Conservation (phyloP, 352 stramenopile genomes). For the Phytopythium oedochilum region DNA sequence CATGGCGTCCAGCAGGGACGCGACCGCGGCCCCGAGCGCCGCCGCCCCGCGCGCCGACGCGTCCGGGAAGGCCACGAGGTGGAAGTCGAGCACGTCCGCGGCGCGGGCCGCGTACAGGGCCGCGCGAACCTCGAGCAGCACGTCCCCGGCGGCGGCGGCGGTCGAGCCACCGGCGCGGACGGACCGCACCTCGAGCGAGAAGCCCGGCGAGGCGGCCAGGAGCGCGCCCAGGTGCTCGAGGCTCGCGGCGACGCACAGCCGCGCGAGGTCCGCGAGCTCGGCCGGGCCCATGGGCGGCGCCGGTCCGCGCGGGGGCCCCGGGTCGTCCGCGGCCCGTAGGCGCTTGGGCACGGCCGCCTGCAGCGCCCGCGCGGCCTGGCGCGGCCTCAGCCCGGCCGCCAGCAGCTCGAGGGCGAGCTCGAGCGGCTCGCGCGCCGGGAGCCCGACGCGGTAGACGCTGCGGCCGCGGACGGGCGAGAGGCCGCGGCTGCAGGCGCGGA, state of each 20-base stretch:
- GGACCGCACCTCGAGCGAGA: conserved; percentile 28
- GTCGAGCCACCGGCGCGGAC: background rate
- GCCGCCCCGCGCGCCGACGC: conserved; percentile 4
- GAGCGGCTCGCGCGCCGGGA: background rate
- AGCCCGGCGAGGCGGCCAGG: conserved; percentile 25
- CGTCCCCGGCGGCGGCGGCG: conserved; percentile 4
- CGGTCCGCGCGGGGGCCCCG: too few species aligned
- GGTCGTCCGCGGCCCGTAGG: too few species aligned
- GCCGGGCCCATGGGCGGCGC: too few species aligned
- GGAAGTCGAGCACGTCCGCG: conserved; percentile 19
- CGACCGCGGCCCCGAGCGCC: conserved; percentile 11
- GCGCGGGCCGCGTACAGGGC: conserved; percentile 12
- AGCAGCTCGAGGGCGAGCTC: background rate
- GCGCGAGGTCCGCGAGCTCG: conserved; percentile 15
- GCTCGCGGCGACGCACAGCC: conserved; percentile 22
- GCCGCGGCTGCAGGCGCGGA: background rate
- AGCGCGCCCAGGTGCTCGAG: conserved; percentile 19
- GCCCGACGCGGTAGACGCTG: background rate
- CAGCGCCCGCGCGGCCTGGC: background rate
- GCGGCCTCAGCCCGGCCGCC: background rate
- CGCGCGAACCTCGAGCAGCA: conserved; percentile 22
- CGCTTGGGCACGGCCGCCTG: background rate
- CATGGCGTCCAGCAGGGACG: conserved; percentile 16
- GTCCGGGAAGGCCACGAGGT: conserved; percentile 22
- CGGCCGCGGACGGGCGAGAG: background rate